Conservation (phyloP, 352 stramenopile genomes). For the Phytophthora capsici region DNA sequence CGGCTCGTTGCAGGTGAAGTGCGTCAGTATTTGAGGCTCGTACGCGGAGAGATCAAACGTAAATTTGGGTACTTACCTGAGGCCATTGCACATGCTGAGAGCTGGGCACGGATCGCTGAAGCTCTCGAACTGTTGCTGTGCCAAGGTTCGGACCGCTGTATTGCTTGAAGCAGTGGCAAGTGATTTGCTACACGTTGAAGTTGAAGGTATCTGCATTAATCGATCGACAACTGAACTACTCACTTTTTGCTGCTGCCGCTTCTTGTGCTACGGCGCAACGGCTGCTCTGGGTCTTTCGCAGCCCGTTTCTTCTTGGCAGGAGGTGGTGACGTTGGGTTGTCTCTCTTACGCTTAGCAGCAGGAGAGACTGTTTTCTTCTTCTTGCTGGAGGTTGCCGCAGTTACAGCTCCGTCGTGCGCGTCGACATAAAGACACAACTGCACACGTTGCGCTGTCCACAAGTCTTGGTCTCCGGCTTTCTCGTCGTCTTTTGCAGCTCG, state of each 20-base stretch:
- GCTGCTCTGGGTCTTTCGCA: constrained; percentile 3
- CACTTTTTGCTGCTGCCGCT: constrained; percentile 13
- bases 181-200: constrained; percentile 21
- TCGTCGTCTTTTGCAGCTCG: constrained; percentile 31
- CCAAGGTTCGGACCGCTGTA: constrained; percentile 25
- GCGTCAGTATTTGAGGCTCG: constrained; percentile 71
- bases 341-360: constrained; percentile 30
- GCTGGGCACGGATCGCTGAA: constrained; percentile 65
- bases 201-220: constrained; percentile 20
- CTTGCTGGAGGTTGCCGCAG: background rate
- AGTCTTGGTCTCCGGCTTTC: constrained; percentile 14
- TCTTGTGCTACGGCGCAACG: constrained; percentile 33
- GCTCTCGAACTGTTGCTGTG: constrained; percentile 61
- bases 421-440: constrained; percentile 77
- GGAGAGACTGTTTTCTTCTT: constrained; percentile 17
- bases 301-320: constrained; percentile 12
- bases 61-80: constrained; percentile 86
- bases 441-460: constrained; percentile 73
- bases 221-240: background rate
- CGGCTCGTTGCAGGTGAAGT: constrained; percentile 63
- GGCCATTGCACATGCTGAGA: constrained; percentile 68
- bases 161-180: constrained; percentile 15
- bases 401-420: constrained; percentile 19
- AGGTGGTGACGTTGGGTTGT: constrained; percentile 8
- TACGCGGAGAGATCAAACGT: constrained; percentile 75